phyloP scores from a whole-genome alignment of 306 rosid genomes.

The Inga leiocalycina region DNA sequence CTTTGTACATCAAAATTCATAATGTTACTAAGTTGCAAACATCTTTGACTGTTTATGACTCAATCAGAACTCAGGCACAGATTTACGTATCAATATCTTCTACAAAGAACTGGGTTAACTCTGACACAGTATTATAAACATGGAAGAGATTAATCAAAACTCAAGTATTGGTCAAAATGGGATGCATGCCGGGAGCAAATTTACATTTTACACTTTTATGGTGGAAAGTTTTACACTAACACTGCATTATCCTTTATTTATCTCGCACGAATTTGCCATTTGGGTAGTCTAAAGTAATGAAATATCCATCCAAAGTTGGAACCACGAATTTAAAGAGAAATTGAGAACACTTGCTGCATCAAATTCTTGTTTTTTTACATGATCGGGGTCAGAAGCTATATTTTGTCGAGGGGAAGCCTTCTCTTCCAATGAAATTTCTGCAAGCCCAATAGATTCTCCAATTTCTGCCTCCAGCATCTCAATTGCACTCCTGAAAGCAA shows the following conservation, averaged over 20 bases:
- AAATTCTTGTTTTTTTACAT: slow-evolving; percentile 43
- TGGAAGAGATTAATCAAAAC: slow-evolving; percentile 4
- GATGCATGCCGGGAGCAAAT: background rate
- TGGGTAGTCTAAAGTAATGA: background rate
- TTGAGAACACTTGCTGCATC: slow-evolving; percentile 53
- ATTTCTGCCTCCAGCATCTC: slow-evolving; percentile 79
- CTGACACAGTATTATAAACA: slow-evolving; percentile 1
- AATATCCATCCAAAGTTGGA: background rate
- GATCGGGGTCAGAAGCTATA: slow-evolving; percentile 37
- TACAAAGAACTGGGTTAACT: background rate
- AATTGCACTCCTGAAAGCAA: slow-evolving; percentile 70
- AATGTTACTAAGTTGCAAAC: background rate
- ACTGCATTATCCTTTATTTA: background rate
- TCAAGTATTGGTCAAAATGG: background rate
- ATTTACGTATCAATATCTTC: background rate
- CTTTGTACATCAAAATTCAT: background rate
- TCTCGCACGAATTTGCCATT: background rate
- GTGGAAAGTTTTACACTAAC: background rate
- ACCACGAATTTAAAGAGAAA: slow-evolving; percentile 13
- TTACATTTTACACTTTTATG: background rate
- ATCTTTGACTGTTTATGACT: background rate
- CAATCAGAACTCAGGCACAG: background rate
- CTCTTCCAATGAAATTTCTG: slow-evolving; percentile 42
- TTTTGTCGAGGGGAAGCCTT: slow-evolving; percentile 43
- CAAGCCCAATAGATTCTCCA: slow-evolving; percentile 49